Base-by-base conservation (phyloP, 768 basidiomycete species). In the Neoboletus magnificus region DNA sequence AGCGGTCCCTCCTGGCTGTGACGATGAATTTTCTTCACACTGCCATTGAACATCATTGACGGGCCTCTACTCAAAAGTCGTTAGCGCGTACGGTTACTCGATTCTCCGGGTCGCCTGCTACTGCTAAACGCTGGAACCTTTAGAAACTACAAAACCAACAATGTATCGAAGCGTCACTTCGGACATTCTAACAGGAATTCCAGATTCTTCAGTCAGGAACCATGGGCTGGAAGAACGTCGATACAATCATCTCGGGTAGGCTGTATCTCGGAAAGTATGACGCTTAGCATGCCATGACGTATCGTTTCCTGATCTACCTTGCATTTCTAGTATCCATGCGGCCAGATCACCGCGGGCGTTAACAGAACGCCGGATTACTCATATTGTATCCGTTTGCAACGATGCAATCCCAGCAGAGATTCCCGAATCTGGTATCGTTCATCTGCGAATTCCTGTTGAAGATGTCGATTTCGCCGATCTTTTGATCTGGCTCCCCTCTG, bases 231-330 rank as follows among this genome's bases (percentile, higher is more conserved):
- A 85, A 76, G 70, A 85, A 86, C 74, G 78, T 88, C 73, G 79
- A 85, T 69, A 73, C 83, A 43, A 75, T 89, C 72, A 82, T 88
- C 66, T 79, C 81, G 48, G 78, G 77, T 70, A 80, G 74, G 70
- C 77, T 89, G 71, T 88, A 80, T 74, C 76, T 89, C 68, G 87
- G 87, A 76, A 89, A 87, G 87, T 88, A 59, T 71, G 86, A 30
- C 83, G 58, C 42, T 29, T 49, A 55, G 58, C 64, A 62, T 61
- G 57, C 48, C 49, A 40, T 63, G 60, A 46, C 54, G 54, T 64
- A 59, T 58, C 59, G 42, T 52, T 48, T 70, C 66, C 88, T 89
- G 67, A 79, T 87, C 59, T 72, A 76, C 49, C 42, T 48, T 42
- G 29, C 57, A 41, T 58, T 54, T 52, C 65, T 65, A 90, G 89